Conservation (phyloP, 2,329 filamentous ascomycete genomes). For the Ceratocystis lukuohia region DNA sequence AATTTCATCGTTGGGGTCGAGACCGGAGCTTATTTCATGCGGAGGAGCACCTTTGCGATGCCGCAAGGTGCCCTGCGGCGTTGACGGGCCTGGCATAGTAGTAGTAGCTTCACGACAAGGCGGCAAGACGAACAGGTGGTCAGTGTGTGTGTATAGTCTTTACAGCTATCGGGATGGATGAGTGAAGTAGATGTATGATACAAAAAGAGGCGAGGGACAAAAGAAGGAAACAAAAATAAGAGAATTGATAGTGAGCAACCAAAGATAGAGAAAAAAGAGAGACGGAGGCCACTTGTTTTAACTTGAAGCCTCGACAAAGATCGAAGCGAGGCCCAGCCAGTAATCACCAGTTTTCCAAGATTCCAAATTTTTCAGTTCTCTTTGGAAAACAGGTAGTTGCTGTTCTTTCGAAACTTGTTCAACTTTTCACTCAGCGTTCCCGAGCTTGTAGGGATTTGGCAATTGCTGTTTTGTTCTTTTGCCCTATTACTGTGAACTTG, state of each 20-base stretch:
- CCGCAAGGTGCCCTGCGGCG: constrained; percentile 45
- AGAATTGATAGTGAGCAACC: constrained; percentile 14
- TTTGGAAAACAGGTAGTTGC: not conserved
- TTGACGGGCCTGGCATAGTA: constrained; percentile 36
- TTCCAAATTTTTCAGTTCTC: not conserved
- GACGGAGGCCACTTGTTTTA: constrained; percentile 20
- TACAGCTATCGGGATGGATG: not conserved
- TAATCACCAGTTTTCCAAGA: not conserved
- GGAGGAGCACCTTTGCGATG: constrained; percentile 36
- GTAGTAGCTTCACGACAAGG: constrained; percentile 7
- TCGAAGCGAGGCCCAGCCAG: constrained; percentile 19
- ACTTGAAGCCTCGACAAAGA: constrained; percentile 12
- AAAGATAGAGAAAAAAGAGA: constrained; percentile 20
- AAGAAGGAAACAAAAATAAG: constrained; percentile 16
- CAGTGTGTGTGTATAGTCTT: not conserved
- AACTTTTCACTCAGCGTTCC: not conserved
- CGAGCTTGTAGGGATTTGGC: not conserved
- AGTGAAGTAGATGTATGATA: not conserved
- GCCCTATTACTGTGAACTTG: not conserved
- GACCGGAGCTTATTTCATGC: constrained; percentile 33
- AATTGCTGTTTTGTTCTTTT: not conserved
- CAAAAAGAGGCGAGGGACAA: constrained; percentile 8
- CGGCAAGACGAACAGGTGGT: not conserved
- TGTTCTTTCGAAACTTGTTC: not conserved
- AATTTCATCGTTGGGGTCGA: constrained; percentile 28